A percentile compares a stretch with the other conserved stretches of the same genome.
phyloP scores from a whole-genome alignment of 139 green algal genomes.

The Coelastrella sp. region DNA sequence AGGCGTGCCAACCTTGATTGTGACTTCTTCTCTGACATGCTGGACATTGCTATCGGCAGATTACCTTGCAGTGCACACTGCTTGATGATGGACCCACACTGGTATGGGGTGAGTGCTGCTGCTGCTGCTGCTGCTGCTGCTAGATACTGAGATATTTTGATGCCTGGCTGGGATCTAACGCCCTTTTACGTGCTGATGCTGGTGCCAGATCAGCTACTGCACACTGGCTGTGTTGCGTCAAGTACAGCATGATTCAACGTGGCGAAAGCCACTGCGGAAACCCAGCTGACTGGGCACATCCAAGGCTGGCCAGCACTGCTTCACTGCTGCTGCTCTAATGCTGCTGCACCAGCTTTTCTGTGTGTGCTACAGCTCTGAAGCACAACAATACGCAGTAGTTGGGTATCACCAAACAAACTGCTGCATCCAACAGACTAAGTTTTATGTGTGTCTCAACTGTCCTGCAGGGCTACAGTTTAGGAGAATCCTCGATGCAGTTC shows the following conservation, averaged over 20 bases:
- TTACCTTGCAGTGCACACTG: constrained; percentile 79
- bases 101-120: constrained; percentile 71
- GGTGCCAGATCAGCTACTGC: not conserved
- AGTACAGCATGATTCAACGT: too few relatives aligned
- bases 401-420: not conserved
- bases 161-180: too few relatives aligned
- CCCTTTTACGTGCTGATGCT: not conserved
- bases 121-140: not conserved
- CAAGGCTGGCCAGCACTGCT: too few relatives aligned
- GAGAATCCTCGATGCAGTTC: constrained; percentile 74
- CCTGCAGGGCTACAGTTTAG: constrained; percentile 76
- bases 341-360: too few relatives aligned
- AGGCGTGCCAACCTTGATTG: constrained; percentile 80
- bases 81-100: constrained; percentile 75
- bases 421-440: not conserved
- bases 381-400: too few relatives aligned
- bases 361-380: too few relatives aligned
- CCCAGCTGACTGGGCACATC: too few relatives aligned
- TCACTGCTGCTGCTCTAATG: too few relatives aligned
- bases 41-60: constrained; percentile 61
- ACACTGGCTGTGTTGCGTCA: not conserved
- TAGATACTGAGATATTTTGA: too few relatives aligned
- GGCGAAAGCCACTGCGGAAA: too few relatives aligned
- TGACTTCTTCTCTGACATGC: constrained; percentile 66
- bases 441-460: not conserved